Percentiles rank a stretch among this genome's conserved stretches.
Evolutionary conservation across 495 filamentous ascomycete species (phyloP).

Genomic region (Bacidia gigantensis): DNA sequence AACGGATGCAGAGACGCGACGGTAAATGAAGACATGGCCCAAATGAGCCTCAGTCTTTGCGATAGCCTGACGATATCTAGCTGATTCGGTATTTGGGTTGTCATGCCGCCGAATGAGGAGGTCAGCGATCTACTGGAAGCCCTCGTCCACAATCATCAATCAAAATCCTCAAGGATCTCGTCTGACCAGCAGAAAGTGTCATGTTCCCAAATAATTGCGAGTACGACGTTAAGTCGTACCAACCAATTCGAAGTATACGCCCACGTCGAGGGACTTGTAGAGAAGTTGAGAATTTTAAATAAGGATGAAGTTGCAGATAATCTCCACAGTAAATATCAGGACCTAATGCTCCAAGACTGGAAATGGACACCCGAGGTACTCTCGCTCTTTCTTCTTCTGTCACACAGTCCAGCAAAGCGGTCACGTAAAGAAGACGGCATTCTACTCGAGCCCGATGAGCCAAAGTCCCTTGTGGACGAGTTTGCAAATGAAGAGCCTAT

Average conservation of each 20-base stretch:
- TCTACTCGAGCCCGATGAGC: neutral
- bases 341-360: slow-evolving; percentile 36
- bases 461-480: neutral
- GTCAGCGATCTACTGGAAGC: neutral
- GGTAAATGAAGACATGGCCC: too few species aligned
- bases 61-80: too few species aligned
- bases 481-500: neutral
- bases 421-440: slow-evolving; percentile 19
- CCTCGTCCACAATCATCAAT: neutral
- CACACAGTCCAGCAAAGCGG: slow-evolving; percentile 63
- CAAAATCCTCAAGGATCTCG: neutral
- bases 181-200: neutral
- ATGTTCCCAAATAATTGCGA: slow-evolving; percentile 35
- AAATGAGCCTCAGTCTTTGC: too few species aligned
- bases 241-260: slow-evolving; percentile 79
- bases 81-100: too few species aligned
- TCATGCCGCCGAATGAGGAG: neutral
- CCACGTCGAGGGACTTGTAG: slow-evolving; percentile 65
- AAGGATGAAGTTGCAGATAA: slow-evolving; percentile 72
- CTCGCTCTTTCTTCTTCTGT: slow-evolving; percentile 65
- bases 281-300: slow-evolving; percentile 72
- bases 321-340: slow-evolving; percentile 46
- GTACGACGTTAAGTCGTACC: slow-evolving; percentile 52
- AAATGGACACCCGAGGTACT: slow-evolving; percentile 68
- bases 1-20: neutral